Evolutionary conservation across 306 rosid species (phyloP).

Genomic region (Ceratonia siliqua): DNA sequence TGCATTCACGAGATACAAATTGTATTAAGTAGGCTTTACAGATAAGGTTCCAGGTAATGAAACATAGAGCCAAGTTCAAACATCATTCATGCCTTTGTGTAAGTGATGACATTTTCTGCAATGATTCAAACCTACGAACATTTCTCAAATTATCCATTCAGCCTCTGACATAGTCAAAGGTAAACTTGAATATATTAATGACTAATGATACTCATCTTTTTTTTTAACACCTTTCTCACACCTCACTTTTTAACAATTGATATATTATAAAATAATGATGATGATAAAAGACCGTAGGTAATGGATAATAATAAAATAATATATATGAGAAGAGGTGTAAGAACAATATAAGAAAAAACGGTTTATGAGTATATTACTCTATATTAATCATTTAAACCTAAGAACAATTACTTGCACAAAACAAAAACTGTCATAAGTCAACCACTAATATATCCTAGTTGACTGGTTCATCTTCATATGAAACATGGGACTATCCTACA

Average conservation of each 20-base stretch:
- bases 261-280: too few relatives aligned
- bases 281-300: too few relatives aligned
- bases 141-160: background rate
- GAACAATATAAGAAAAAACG: too few relatives aligned
- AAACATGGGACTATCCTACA: background rate
- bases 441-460: background rate
- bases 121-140: background rate
- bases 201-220: too few relatives aligned
- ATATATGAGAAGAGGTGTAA: too few relatives aligned
- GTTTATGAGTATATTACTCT: too few relatives aligned
- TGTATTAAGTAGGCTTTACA: background rate
- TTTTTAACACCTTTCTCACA: too few relatives aligned
- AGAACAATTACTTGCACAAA: background rate
- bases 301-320: too few relatives aligned
- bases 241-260: too few relatives aligned
- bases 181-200: background rate
- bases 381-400: background rate
- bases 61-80: constrained; percentile 1
- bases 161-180: background rate
- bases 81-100: background rate
- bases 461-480: background rate
- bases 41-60: background rate
- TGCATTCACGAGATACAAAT: constrained; percentile 31
- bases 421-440: background rate
- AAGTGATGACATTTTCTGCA: background rate